These are phyloP conservation scores for Ambrosiella beaveri DNA, from an alignment of 2,329 filamentous ascomycete genomes.

Conservation along the genomic window DNA sequence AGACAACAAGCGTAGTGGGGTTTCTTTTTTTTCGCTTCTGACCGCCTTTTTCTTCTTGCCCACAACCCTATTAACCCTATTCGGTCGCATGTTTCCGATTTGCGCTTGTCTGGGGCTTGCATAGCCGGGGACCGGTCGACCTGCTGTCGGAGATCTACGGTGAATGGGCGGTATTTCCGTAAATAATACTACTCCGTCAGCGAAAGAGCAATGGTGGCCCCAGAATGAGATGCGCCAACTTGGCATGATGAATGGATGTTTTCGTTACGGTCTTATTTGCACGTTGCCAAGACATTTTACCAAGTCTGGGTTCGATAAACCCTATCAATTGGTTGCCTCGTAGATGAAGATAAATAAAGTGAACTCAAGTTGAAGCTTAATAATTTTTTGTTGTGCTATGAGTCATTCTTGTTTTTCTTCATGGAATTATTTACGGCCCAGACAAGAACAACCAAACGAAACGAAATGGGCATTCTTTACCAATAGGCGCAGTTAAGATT, in stretches of 20 bases:
- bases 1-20: not conserved
- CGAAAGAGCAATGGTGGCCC: too few species aligned
- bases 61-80: not conserved
- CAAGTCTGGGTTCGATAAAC: not conserved
- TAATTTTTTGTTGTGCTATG: not conserved
- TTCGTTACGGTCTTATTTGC: too few species aligned
- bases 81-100: not conserved
- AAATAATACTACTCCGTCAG: not conserved
- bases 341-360: not conserved
- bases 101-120: not conserved
- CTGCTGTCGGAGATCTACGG: not conserved
- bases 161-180: not conserved
- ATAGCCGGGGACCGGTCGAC: not conserved
- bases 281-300: not conserved
- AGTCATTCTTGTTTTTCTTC: not conserved
- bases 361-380: not conserved
- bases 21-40: not conserved
- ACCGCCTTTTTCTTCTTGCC: not conserved
- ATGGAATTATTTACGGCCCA: constrained; percentile 2
- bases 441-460: too few species aligned
- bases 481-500: not conserved
- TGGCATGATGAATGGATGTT: too few species aligned
- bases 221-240: too few species aligned
- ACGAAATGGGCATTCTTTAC: not conserved
- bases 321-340: not conserved